Percentiles rank a stretch among this genome's conserved stretches.
phyloP scores from a whole-genome alignment of 345 rosid species.

The Corchorus capsularis region DNA sequence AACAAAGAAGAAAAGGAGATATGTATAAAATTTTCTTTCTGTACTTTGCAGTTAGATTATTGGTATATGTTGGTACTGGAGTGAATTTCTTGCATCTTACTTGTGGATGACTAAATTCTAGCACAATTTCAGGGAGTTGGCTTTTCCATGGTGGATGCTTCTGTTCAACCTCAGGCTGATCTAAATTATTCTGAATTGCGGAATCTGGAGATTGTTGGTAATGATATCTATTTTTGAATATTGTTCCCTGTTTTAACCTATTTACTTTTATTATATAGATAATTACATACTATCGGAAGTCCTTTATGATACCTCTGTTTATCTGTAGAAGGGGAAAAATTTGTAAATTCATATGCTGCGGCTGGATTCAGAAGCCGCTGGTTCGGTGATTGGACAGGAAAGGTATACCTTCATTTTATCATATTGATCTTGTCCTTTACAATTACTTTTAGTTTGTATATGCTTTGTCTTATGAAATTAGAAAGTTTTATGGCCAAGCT shows the following conservation, averaged over 20 bases:
- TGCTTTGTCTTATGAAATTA: background rate
- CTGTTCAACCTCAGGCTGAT: slow-evolving; percentile 32
- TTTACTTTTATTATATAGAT: background rate
- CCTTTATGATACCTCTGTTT: background rate
- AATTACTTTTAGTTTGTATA: background rate
- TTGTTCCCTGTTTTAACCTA: background rate
- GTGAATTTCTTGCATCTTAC: slow-evolving; percentile 5
- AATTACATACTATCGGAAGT: background rate
- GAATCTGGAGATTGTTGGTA: slow-evolving; percentile 31
- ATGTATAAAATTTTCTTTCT: slow-evolving; percentile 9
- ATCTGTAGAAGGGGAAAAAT: slow-evolving; percentile 29
- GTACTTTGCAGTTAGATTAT: background rate
- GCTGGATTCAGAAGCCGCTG: slow-evolving; percentile 40
- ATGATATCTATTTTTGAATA: slow-evolving; percentile 3
- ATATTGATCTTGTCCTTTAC: background rate
- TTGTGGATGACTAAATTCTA: slow-evolving; percentile 1
- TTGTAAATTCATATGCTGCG: slow-evolving; percentile 6
- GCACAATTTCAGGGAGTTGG: slow-evolving; percentile 21
- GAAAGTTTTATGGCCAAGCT: too few relatives aligned
- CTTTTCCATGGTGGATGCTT: slow-evolving; percentile 17
- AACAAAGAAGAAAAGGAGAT: background rate
- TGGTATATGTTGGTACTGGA: slow-evolving; percentile 5
- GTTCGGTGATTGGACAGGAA: slow-evolving; percentile 44
- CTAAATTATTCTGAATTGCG: slow-evolving; percentile 21
- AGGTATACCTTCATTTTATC: slow-evolving; percentile 32